Percentiles rank a stretch among this genome's conserved stretches.
phyloP scores from a whole-genome alignment of 495 filamentous ascomycete genomes.

The Tetracladium setigerum region DNA sequence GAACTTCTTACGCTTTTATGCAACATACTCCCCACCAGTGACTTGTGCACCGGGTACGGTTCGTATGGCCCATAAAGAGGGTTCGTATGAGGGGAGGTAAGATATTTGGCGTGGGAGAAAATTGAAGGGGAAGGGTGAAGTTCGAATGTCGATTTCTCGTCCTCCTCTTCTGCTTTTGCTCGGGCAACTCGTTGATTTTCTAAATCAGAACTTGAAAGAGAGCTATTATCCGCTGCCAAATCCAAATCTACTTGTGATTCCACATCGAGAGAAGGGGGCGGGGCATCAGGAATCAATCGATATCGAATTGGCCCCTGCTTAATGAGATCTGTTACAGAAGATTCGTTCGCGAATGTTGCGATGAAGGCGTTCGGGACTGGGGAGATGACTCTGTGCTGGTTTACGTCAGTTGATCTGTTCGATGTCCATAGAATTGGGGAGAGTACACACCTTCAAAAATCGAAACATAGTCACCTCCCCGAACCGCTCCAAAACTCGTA shows the following conservation, averaged over 20 bases:
- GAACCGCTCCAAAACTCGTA: constrained; percentile 64
- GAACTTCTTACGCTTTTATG: constrained; percentile 25
- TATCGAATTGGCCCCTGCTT: constrained; percentile 26
- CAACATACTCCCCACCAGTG: constrained; percentile 28
- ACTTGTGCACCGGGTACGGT: constrained; percentile 10
- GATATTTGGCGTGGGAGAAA: constrained; percentile 27
- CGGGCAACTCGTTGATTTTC: not conserved
- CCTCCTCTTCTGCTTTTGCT: no score
- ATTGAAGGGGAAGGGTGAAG: constrained; percentile 26
- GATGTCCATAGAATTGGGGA: not conserved
- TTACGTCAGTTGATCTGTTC: not conserved
- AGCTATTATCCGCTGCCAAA: not conserved
- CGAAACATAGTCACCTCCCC: constrained; percentile 73
- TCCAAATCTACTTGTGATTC: no score
- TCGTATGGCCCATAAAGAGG: constrained; percentile 38
- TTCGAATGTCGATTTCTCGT: constrained; percentile 27
- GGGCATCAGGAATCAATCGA: constrained; percentile 29
- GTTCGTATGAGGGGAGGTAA: constrained; percentile 22
- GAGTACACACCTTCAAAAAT: constrained; percentile 50
- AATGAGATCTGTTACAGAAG: constrained; percentile 9
- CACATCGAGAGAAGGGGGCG: constrained; percentile 9
- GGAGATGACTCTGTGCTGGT: constrained; percentile 18
- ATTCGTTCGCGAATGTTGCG: constrained; percentile 23
- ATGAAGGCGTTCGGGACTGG: constrained; percentile 29
- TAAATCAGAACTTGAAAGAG: no score